phyloP scores from a whole-genome alignment of 2,329 filamentous ascomycete species.

The Pseudocercospora fijiensis region DNA sequence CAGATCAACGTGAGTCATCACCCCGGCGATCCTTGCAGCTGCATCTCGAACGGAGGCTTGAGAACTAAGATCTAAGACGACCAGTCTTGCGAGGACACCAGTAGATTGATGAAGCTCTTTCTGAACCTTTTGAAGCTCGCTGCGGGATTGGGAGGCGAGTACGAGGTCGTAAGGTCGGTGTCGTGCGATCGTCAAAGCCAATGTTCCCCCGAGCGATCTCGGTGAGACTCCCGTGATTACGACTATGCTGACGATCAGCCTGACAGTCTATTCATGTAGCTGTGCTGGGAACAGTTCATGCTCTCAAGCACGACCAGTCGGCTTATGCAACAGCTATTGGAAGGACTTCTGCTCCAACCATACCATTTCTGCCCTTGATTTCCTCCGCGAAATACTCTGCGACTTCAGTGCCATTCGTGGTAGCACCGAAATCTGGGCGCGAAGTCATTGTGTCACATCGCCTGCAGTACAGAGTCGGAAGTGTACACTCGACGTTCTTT shows the following conservation, averaged over 20 bases:
- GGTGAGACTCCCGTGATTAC: slow-evolving; percentile 13
- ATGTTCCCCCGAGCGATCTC: slow-evolving; percentile 6
- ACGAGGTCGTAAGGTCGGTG: slow-evolving; percentile 10
- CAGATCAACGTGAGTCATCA: slow-evolving; percentile 4
- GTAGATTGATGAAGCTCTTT: background rate
- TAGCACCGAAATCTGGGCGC: slow-evolving; percentile 2
- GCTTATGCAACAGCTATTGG: no score
- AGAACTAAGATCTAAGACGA: slow-evolving; percentile 8
- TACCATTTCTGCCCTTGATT: slow-evolving; percentile 8
- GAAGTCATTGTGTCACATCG: slow-evolving; percentile 6
- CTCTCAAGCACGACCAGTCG: no score
- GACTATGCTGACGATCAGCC: slow-evolving; percentile 1
- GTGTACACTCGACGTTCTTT: background rate
- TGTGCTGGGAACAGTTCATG: background rate
- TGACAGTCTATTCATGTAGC: background rate
- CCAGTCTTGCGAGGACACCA: background rate
- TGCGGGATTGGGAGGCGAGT: slow-evolving; percentile 7
- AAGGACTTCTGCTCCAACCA: background rate
- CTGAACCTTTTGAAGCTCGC: slow-evolving; percentile 2
- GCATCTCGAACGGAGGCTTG: background rate
- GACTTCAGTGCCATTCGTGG: slow-evolving; percentile 8
- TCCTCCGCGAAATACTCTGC: slow-evolving; percentile 5
- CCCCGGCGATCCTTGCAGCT: background rate
- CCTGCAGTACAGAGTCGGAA: background rate
- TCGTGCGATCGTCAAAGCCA: slow-evolving; percentile 7